Conservation (phyloP, 2,329 filamentous ascomycete genomes). For the Ciborinia camelliae region DNA sequence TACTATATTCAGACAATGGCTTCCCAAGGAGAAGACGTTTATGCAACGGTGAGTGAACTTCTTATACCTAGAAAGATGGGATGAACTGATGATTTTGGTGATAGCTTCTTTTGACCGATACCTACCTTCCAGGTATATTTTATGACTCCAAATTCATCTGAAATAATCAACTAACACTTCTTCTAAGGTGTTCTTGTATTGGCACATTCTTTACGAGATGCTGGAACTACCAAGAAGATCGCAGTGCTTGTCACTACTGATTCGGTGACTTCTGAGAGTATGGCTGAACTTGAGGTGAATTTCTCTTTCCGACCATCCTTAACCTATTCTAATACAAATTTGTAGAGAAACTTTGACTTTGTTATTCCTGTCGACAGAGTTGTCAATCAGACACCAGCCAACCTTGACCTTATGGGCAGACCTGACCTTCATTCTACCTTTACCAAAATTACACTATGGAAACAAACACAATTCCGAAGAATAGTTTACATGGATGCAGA, state of each 20-base stretch:
- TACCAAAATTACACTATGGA: constrained; percentile 95
- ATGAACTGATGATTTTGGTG: constrained; percentile 21
- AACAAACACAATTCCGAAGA: constrained; percentile 81
- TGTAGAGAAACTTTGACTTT: constrained; percentile 78
- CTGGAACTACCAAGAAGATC: constrained; percentile 79
- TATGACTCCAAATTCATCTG: constrained; percentile 18
- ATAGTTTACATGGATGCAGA: constrained; percentile 96
- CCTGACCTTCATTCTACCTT: constrained; percentile 88
- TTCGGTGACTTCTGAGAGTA: constrained; percentile 68
- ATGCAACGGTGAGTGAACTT: constrained; percentile 54
- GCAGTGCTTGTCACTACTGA: constrained; percentile 81
- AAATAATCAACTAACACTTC: constrained; percentile 28
- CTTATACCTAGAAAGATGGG: constrained; percentile 22
- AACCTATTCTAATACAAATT: constrained; percentile 22
- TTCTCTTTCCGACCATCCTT: background rate
- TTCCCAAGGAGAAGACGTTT: constrained; percentile 53
- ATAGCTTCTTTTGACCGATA: constrained; percentile 88
- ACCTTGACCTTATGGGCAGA: constrained; percentile 88
- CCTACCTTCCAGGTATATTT: constrained; percentile 79
- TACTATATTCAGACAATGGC: constrained; percentile 38
- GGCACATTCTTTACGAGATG: constrained; percentile 90
- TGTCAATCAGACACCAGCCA: constrained; percentile 71
- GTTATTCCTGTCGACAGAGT: constrained; percentile 81
- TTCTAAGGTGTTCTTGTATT: constrained; percentile 80
- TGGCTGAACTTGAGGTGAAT: constrained; percentile 73